Evolutionary conservation across 768 basidiomycete genomes (phyloP).

Genomic region (Suillus fuscotomentosus): DNA sequence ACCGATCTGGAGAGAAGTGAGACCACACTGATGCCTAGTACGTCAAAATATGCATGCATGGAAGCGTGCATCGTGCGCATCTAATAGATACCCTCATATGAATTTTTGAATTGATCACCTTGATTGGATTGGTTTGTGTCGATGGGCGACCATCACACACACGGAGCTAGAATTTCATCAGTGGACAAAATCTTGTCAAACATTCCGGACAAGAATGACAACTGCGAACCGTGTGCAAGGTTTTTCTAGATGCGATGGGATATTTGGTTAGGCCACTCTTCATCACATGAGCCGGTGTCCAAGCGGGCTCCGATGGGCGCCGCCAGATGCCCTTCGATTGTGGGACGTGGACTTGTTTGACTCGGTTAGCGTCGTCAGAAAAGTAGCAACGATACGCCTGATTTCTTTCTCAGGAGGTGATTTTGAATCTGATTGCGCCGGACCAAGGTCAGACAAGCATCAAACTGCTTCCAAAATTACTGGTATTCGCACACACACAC

Average conservation of each 20-base stretch:
- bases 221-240: background rate
- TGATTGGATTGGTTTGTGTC: background rate
- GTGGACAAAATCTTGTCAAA: background rate
- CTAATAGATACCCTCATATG: background rate
- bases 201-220: background rate
- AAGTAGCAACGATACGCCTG: background rate
- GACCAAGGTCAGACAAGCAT: background rate
- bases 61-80: background rate
- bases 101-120: background rate
- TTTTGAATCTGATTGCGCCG: background rate
- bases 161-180: background rate
- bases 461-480: background rate
- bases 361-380: background rate
- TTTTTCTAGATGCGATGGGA: background rate
- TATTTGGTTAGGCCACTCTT: background rate
- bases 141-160: background rate
- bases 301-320: background rate
- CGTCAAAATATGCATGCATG: background rate
- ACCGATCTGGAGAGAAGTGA: constrained; percentile 57
- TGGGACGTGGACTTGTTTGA: background rate
- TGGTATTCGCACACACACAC: background rate
- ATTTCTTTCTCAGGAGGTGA: background rate
- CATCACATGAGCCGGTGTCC: background rate
- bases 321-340: background rate
- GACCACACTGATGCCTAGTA: constrained; percentile 21